A percentile compares a stretch with the other conserved stretches of the same genome.
Evolutionary conservation across 441 rosid species (phyloP).

Genomic region (Gossypium schwendimanii): DNA sequence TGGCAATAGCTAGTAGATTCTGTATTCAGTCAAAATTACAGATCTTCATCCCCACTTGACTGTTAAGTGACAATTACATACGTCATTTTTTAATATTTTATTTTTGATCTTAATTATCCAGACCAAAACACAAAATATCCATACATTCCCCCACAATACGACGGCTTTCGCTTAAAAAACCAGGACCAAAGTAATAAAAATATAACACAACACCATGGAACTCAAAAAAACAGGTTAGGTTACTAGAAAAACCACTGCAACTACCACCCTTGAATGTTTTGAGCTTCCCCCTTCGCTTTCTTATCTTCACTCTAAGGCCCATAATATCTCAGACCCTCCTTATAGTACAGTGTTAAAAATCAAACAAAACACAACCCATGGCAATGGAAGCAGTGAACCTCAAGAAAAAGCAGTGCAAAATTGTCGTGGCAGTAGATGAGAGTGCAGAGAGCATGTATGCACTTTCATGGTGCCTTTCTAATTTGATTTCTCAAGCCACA

Average conservation of each 20-base stretch:
- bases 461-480: constrained; percentile 74
- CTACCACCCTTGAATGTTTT: neutral
- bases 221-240: neutral
- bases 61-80: neutral
- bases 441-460: constrained; percentile 86
- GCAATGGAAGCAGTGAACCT: constrained; percentile 26
- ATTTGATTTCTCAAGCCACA: constrained; percentile 35
- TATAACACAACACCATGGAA: neutral
- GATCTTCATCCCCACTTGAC: neutral
- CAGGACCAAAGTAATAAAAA: neutral
- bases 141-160: neutral
- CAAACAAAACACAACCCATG: neutral
- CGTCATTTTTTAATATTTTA: no score
- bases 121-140: neutral
- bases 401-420: constrained; percentile 31
- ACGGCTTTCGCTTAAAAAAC: neutral
- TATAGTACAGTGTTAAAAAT: neutral
- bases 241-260: constrained; percentile 3
- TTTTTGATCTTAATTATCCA: neutral
- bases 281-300: neutral
- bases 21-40: neutral
- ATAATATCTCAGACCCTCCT: neutral
- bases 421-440: constrained; percentile 84
- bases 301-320: constrained; percentile 22
- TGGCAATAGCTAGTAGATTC: neutral